Evolutionary conservation across 192 early-diverging fungal genomes (phyloP).

Genomic region (Dissophora ornata): DNA sequence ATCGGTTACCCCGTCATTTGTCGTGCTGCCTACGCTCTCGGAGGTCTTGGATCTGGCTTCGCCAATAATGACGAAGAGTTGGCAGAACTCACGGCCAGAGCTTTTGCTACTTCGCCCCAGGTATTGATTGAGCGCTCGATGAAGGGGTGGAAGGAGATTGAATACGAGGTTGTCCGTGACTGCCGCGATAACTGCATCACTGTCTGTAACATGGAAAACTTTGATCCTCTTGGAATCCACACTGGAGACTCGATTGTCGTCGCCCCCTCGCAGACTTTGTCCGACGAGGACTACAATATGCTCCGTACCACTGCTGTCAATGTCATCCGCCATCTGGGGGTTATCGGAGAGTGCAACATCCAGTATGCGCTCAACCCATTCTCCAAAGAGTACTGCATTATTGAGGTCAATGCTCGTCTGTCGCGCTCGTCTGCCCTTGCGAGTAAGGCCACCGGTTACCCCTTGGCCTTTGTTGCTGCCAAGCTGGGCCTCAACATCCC

Average conservation of each 20-base stretch:
- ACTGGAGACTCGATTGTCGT: conserved; percentile 99
- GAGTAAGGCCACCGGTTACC: conserved; percentile 98
- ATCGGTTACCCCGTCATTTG: conserved; percentile 98
- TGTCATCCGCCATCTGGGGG: conserved; percentile 96
- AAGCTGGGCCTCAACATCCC: conserved; percentile 95
- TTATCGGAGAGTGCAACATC: conserved; percentile 99
- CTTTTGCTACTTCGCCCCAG: conserved; percentile 92
- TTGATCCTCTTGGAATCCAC: conserved; percentile 98
- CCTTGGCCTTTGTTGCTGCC: conserved; percentile 97
- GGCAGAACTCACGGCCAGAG: conserved; percentile 79
- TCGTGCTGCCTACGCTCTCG: conserved; percentile 95
- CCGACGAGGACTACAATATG: conserved; percentile 99
- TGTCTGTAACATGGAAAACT: conserved; percentile 99
- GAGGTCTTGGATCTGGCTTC: conserved; percentile 99
- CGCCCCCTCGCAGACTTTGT: conserved; percentile 96
- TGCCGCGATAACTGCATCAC: conserved; percentile 97
- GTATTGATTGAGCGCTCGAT: conserved; percentile 95
- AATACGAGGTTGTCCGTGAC: conserved; percentile 99
- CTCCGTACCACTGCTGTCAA: conserved; percentile 96
- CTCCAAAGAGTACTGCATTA: conserved; percentile 96
- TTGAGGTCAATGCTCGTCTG: conserved; percentile 98
- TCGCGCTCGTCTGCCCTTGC: conserved; percentile 93
- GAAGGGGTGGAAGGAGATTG: conserved; percentile 99
- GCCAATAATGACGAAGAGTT: conserved; percentile 91
- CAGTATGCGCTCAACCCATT: conserved; percentile 98